Conservation (phyloP, 2,329 filamentous ascomycete genomes). For the Fusarium cyanostomum region DNA sequence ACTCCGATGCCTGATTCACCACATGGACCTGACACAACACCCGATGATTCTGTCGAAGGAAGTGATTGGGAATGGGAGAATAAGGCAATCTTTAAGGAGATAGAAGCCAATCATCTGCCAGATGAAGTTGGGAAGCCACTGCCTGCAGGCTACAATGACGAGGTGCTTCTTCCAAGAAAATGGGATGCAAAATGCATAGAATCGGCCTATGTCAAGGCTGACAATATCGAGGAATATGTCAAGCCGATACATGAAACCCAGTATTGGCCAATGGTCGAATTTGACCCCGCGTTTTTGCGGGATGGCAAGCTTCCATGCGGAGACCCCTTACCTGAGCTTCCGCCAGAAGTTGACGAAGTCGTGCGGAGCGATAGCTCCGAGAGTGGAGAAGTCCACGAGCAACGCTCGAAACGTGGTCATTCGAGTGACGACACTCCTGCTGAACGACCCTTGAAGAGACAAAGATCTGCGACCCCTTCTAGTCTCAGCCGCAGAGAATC, state of each 20-base stretch:
- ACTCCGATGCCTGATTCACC: conserved; percentile 8
- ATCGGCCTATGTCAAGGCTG: conserved; percentile 55
- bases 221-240: conserved; percentile 55
- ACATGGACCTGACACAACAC: conserved; percentile 11
- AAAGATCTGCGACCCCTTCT: conserved; percentile 30
- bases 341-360: conserved; percentile 6
- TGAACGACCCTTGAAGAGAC: conserved; percentile 33
- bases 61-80: conserved; percentile 53
- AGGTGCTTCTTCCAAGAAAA: conserved; percentile 56
- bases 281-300: conserved; percentile 56
- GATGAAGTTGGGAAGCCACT: conserved; percentile 60
- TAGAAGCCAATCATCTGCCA: conserved; percentile 47
- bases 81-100: conserved; percentile 51
- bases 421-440: conserved; percentile 20
- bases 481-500: conserved; percentile 9
- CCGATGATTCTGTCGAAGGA: conserved; percentile 34
- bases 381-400: conserved; percentile 28
- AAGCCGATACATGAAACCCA: conserved; percentile 53
- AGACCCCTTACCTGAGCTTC: conserved; percentile 29
- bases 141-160: conserved; percentile 53
- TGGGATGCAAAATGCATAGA: conserved; percentile 55
- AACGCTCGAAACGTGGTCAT: conserved; percentile 23
- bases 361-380: conserved; percentile 28
- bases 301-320: conserved; percentile 38
- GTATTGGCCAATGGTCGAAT: conserved; percentile 52